Percentiles rank a stretch among this genome's conserved stretches.
Evolutionary conservation across 2,329 filamentous ascomycete genomes (phyloP).

Genomic region (Aspergillus viridinutans): DNA sequence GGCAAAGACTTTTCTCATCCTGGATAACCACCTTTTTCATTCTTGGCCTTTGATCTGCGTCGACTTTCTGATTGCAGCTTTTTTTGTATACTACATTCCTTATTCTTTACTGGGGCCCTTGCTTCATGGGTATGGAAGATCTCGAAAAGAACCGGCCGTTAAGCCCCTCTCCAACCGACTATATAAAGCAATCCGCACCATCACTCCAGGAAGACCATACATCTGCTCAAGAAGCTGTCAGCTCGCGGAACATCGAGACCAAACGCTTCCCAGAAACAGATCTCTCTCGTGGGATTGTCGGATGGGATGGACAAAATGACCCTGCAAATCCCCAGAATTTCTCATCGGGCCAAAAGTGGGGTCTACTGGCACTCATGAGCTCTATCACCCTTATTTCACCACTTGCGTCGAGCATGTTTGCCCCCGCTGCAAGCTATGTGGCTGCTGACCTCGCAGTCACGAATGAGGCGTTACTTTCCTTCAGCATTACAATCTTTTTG

Average conservation of each 20-base stretch:
- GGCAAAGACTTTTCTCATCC: background rate
- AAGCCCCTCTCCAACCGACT: background rate
- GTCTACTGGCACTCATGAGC: conserved; percentile 24
- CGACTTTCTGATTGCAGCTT: background rate
- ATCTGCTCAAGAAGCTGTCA: background rate
- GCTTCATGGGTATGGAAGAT: background rate
- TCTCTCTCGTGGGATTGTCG: conserved; percentile 52
- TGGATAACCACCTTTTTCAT: background rate
- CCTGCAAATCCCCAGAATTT: conserved; percentile 57
- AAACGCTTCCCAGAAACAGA: conserved; percentile 44
- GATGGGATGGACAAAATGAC: conserved; percentile 58
- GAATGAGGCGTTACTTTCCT: conserved; percentile 23
- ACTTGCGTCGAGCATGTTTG: conserved; percentile 32
- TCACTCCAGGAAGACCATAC: background rate
- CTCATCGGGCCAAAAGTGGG: conserved; percentile 20
- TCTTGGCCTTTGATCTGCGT: no score
- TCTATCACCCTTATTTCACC: conserved; percentile 28
- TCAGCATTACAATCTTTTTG: conserved; percentile 29
- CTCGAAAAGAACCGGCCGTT: background rate
- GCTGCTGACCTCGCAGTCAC: conserved; percentile 18
- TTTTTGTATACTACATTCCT: background rate
- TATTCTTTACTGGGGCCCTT: background rate
- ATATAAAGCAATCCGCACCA: background rate
- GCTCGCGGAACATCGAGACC: background rate
- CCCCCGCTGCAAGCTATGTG: conserved; percentile 23